phyloP scores from a whole-genome alignment of 2,329 filamentous ascomycete genomes.

The Fusarium pininemorale region DNA sequence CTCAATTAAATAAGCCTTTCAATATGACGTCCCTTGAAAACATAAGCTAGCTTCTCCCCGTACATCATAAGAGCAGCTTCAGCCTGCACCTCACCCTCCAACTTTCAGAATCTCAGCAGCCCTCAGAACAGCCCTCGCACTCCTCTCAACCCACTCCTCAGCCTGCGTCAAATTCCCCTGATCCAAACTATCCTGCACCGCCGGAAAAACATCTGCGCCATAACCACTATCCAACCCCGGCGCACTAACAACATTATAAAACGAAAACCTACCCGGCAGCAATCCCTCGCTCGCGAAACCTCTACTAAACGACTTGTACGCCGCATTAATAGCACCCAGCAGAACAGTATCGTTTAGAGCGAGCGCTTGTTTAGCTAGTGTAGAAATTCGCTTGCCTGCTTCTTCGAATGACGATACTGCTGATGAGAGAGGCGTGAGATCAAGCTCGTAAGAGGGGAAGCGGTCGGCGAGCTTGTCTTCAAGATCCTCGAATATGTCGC shows the following conservation, averaged over 20 bases:
- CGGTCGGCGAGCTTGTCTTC: slow-evolving; percentile 17
- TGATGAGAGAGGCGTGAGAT: slow-evolving; percentile 1
- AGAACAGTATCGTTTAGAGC: slow-evolving; percentile 7
- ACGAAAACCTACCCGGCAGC: slow-evolving; percentile 14
- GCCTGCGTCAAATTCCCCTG: slow-evolving; percentile 24
- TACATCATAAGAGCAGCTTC: not conserved
- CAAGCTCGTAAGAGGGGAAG: not conserved
- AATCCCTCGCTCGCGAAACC: slow-evolving; percentile 26
- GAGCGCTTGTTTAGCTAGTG: not conserved
- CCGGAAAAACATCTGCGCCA: slow-evolving; percentile 33
- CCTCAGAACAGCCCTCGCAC: slow-evolving; percentile 24
- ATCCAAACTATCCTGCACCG: slow-evolving; percentile 33
- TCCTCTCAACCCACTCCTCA: slow-evolving; percentile 33
- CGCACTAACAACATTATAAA: slow-evolving; percentile 28
- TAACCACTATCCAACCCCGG: slow-evolving; percentile 27
- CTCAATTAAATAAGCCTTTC: too few relatives aligned
- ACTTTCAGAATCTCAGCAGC: slow-evolving; percentile 26
- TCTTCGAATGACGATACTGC: slow-evolving; percentile 12
- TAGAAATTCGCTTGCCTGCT: slow-evolving; percentile 3
- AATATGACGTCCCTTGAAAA: too few relatives aligned
- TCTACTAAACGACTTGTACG: slow-evolving; percentile 15
- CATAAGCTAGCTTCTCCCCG: too few relatives aligned
- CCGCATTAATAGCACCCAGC: not conserved
- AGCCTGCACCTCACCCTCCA: not conserved
- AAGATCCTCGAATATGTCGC: slow-evolving; percentile 23